Conservation (phyloP, 2,329 filamentous ascomycete genomes). For the Colletotrichum liriopes region DNA sequence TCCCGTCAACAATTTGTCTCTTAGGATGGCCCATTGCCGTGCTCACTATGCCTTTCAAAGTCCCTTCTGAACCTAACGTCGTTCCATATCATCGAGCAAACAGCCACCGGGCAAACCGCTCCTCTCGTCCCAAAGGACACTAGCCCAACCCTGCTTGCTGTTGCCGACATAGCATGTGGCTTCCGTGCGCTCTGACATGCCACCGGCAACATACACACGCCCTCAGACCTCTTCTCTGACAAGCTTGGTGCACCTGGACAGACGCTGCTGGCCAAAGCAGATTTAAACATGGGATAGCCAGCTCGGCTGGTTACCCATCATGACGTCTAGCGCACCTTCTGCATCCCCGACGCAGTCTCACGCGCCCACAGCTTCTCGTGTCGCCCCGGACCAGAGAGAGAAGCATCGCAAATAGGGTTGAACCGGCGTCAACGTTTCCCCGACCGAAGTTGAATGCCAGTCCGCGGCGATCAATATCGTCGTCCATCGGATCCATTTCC, state of each 20-base stretch:
- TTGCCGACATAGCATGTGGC: constrained; percentile 24
- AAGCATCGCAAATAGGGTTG: constrained; percentile 1
- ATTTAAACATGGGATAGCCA: constrained; percentile 25
- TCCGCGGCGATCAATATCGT: background rate
- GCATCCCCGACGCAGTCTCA: constrained; percentile 13
- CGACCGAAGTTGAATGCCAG: constrained; percentile 2
- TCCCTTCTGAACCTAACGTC: background rate
- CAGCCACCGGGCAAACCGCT: background rate
- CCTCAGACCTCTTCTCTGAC: constrained; percentile 37
- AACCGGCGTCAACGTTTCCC: constrained; percentile 16
- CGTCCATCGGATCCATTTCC: background rate
- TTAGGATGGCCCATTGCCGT: background rate
- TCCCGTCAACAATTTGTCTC: background rate
- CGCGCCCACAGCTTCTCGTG: background rate
- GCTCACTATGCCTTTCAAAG: background rate
- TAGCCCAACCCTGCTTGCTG: background rate
- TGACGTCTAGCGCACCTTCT: constrained; percentile 4
- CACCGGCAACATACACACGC: background rate
- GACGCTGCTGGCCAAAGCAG: constrained; percentile 15
- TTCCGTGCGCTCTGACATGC: constrained; percentile 17
- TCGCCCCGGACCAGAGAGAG: background rate
- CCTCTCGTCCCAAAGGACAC: background rate
- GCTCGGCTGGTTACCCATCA: constrained; percentile 3
- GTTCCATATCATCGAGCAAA: background rate
- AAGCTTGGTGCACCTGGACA: constrained; percentile 34